phyloP scores from a whole-genome alignment of 768 basidiomycete species.

The Boletus sp. region DNA sequence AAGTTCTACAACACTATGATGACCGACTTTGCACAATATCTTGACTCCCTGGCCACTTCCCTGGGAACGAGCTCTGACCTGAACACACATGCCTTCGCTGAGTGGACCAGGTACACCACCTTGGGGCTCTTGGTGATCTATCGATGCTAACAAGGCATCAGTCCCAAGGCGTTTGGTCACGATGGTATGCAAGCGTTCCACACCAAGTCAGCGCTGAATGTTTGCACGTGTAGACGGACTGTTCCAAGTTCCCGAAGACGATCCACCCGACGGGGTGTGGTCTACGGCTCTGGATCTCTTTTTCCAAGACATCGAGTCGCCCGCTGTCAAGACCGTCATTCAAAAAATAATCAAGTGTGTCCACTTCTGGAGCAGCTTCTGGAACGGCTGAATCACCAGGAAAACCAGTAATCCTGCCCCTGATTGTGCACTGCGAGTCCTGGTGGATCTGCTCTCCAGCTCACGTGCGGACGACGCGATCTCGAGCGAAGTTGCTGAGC shows the following conservation, averaged over 20 bases:
- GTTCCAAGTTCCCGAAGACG: slow-evolving; percentile 8
- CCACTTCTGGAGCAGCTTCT: neutral
- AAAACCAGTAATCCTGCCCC: slow-evolving; percentile 13
- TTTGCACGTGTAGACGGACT: slow-evolving; percentile 13
- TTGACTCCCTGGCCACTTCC: slow-evolving; percentile 21
- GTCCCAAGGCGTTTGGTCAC: slow-evolving; percentile 10
- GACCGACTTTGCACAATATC: slow-evolving; percentile 23
- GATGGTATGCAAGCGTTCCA: slow-evolving; percentile 16
- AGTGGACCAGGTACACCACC: slow-evolving; percentile 26
- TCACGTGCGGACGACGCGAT: slow-evolving; percentile 63
- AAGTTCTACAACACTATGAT: slow-evolving; percentile 5
- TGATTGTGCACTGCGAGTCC: slow-evolving; percentile 8
- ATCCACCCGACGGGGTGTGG: slow-evolving; percentile 21
- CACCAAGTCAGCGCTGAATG: slow-evolving; percentile 1
- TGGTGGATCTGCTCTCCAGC: slow-evolving; percentile 46
- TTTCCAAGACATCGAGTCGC: neutral
- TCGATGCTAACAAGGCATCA: slow-evolving; percentile 17
- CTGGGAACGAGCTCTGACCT: slow-evolving; percentile 8
- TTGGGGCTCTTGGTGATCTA: neutral
- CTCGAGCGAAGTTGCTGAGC: slow-evolving; percentile 72
- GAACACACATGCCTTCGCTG: slow-evolving; percentile 15
- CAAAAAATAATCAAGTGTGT: slow-evolving; percentile 19
- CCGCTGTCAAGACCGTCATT: slow-evolving; percentile 3
- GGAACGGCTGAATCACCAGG: slow-evolving; percentile 2
- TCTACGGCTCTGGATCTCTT: slow-evolving; percentile 37